phyloP scores from a whole-genome alignment of 306 rosid species.

The Sicyos baderoa region DNA sequence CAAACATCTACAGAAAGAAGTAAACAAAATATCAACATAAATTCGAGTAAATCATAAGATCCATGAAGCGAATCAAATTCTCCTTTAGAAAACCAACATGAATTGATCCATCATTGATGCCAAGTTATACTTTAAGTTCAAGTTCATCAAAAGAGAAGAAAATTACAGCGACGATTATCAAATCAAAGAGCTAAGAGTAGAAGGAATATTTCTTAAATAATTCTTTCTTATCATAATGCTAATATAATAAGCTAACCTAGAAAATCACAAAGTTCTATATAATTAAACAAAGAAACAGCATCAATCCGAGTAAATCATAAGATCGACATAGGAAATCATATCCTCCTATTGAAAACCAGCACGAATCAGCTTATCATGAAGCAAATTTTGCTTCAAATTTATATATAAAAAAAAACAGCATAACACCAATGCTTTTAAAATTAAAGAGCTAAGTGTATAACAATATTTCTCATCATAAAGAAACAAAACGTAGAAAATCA shows the following conservation, averaged over 20 bases:
- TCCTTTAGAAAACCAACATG: not conserved
- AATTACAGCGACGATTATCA: not conserved
- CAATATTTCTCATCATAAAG: slow-evolving; percentile 1
- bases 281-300: not conserved
- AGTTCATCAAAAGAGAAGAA: not conserved
- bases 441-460: slow-evolving; percentile 12
- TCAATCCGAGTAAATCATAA: not conserved
- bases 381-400: not conserved
- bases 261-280: not conserved
- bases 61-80: not conserved
- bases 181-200: slow-evolving; percentile 8
- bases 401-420: not conserved
- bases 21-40: not conserved
- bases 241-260: not conserved
- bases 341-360: not conserved
- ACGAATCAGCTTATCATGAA: not conserved
- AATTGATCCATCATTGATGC: not conserved
- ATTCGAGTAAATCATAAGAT: not conserved
- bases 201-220: slow-evolving; percentile 3
- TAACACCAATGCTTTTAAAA: not conserved
- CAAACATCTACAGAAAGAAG: not conserved
- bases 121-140: not conserved
- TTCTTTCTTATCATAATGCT: not conserved
- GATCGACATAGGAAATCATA: not conserved
- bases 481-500: not conserved